Base-by-base conservation (phyloP, 768 basidiomycete genomes). In the Psilocybe cyanescens region DNA sequence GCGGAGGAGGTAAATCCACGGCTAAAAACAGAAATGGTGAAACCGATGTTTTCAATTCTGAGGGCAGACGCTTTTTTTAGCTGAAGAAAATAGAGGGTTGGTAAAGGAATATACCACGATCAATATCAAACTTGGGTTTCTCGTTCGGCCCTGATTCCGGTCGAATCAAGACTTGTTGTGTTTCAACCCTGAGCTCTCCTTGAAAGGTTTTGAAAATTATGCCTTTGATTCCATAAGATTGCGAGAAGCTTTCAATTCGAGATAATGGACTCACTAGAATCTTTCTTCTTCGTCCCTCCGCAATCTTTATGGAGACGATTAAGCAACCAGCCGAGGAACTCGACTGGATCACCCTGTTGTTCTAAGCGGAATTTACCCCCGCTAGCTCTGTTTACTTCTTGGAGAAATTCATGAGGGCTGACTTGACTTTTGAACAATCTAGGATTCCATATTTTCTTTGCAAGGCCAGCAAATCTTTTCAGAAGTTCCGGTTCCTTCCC, bases 321-420 rank as follows among this genome's bases (percentile, higher is more conserved):
- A 55, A 99, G 82, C 64, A 99, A 73, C 97, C 97, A 99, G 31
- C 94, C 88, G 46, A 99, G 76, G 71, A 99, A 99, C 68, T 98
- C 97, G 1, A 94, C 88, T 12, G 97, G 97, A 73, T 99, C 97
- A 1, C 97, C 97, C 76, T 95, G 94, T 71, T 92, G 83, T 70
- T 97, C 96, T 65, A 98, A 81, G 63, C 93, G 88, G 78, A 96
- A 99, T 77, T 94, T 95, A 14, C 94, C 95, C 49, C 79, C 84
- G 69, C 94, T 96, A 52, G 91, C 90, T 65, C 94, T 84, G 67
- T 91, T 90, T 58, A 99, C 96, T 76, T 99, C 97, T 75, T 99
- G 97, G 58, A 99, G 77, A 73, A 99, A 95, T 73, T 99, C 97
- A 73, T 99, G 97, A n/a, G 97, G 97, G 67, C 90, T 93, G 67